A percentile compares a stretch with the other conserved stretches of the same genome.
Evolutionary conservation across 805 yeast species (phyloP).

Genomic region (Pichia membranifaciens): DNA sequence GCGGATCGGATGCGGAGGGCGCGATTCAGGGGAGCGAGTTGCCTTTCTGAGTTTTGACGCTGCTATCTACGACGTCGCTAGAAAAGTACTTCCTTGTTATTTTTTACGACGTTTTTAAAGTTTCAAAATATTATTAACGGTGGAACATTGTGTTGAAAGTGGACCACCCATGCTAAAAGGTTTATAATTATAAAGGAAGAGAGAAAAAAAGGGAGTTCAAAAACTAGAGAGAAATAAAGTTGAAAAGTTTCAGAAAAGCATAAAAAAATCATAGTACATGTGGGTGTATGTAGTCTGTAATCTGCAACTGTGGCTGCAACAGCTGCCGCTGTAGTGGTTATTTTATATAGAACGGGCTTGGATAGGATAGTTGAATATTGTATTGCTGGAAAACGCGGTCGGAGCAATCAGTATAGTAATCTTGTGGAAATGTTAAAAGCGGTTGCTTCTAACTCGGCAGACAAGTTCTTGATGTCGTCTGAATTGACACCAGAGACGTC

Average conservation of each 20-base stretch:
- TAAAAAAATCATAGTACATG: constrained; percentile 3
- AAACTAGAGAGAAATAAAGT: not conserved
- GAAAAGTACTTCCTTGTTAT: too few species aligned
- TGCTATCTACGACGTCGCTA: too few species aligned
- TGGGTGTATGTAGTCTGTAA: not conserved
- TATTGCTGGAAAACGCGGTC: not conserved
- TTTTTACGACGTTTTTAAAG: not conserved
- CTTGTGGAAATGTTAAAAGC: constrained; percentile 89
- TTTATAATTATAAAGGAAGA: not conserved
- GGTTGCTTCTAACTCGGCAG: constrained; percentile 81
- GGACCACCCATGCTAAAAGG: not conserved
- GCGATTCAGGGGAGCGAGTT: too few species aligned
- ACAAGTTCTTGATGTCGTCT: constrained; percentile 76
- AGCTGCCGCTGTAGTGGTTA: too few species aligned
- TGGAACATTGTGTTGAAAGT: constrained; percentile 7
- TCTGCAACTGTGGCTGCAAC: too few species aligned
- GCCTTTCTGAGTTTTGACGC: too few species aligned
- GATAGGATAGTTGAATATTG: constrained; percentile 1
- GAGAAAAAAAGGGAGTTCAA: not conserved
- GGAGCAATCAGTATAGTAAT: constrained; percentile 57
- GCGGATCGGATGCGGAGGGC: too few species aligned
- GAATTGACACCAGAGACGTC: constrained; percentile 83
- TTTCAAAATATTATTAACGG: not conserved
- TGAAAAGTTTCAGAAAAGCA: not conserved
- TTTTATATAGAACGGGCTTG: not conserved